These are phyloP conservation scores for Fusarium papillatum DNA, from an alignment of 2,329 filamentous ascomycete genomes.

Conservation along the genomic window DNA sequence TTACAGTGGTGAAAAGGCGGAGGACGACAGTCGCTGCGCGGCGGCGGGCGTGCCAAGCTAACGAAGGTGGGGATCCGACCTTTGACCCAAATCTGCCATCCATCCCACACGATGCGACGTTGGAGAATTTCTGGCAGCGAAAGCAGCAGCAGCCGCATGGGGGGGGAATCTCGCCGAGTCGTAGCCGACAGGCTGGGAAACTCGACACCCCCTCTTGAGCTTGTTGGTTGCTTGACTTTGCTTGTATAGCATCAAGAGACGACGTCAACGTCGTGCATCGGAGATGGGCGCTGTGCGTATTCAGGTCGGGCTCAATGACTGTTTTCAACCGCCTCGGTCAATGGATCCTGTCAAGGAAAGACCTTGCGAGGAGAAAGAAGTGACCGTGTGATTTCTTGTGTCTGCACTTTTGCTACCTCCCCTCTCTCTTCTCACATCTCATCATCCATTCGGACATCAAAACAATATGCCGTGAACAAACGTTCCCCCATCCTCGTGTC, in stretches of 20 bases:
- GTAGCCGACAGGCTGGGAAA: constrained; percentile 37
- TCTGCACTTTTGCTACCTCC: not conserved
- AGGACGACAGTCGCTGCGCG: constrained; percentile 11
- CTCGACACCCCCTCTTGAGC: not conserved
- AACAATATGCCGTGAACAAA: not conserved
- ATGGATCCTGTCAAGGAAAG: not conserved
- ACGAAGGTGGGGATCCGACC: not conserved
- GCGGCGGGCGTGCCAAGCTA: not conserved
- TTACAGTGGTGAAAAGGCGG: constrained; percentile 45
- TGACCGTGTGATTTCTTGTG: not conserved
- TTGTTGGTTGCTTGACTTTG: not conserved
- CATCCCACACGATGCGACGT: constrained; percentile 14
- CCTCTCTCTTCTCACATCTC: not conserved
- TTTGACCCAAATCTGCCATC: constrained; percentile 2
- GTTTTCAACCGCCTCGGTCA: not conserved
- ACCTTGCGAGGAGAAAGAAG: not conserved
- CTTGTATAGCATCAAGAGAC: not conserved
- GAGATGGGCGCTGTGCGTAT: not conserved
- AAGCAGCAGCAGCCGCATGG: constrained; percentile 23
- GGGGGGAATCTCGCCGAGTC: constrained; percentile 37
- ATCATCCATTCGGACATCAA: not conserved
- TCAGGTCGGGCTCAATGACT: constrained; percentile 1
- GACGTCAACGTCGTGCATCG: not conserved
- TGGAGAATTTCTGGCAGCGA: constrained; percentile 6
- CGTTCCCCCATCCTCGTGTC: not conserved